Evolutionary conservation across 495 filamentous ascomycete species (phyloP).

Genomic region (Tetracladium setigerum): DNA sequence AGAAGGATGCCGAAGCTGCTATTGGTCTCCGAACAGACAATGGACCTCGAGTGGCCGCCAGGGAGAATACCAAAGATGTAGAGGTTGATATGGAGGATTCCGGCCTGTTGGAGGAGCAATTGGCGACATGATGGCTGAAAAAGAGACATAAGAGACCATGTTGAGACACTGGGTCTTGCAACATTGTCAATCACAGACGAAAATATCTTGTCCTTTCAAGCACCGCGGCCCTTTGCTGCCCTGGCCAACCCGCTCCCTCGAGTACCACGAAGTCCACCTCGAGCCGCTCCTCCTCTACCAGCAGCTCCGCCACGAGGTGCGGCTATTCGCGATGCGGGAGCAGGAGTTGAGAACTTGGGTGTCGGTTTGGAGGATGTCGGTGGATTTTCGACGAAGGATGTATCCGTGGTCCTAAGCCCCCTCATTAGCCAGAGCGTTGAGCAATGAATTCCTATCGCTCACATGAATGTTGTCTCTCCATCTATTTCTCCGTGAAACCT

Average conservation of each 20-base stretch:
- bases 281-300: constrained; percentile 18
- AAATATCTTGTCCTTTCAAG: constrained; percentile 23
- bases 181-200: constrained; percentile 11
- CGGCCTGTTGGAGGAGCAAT: constrained; percentile 7
- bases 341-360: constrained; percentile 54
- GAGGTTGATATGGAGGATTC: constrained; percentile 25
- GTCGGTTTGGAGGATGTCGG: constrained; percentile 61
- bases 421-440: constrained; percentile 20
- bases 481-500: constrained; percentile 32
- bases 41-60: constrained; percentile 28
- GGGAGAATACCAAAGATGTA: constrained; percentile 14
- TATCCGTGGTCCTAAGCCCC: constrained; percentile 74
- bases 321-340: constrained; percentile 23
- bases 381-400: constrained; percentile 87
- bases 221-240: constrained; percentile 29
- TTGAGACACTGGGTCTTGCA: not conserved
- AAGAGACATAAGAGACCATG: no score
- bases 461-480: constrained; percentile 86
- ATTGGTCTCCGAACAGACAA: constrained; percentile 63
- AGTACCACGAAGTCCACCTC: constrained; percentile 28
- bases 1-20: constrained; percentile 78
- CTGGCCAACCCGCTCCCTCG: constrained; percentile 39
- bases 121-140: constrained; percentile 16
- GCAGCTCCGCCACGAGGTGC: constrained; percentile 11
- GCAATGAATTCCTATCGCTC: constrained; percentile 22